Base-by-base conservation (phyloP, 345 rosid species). In the Jatropha curcas region DNA sequence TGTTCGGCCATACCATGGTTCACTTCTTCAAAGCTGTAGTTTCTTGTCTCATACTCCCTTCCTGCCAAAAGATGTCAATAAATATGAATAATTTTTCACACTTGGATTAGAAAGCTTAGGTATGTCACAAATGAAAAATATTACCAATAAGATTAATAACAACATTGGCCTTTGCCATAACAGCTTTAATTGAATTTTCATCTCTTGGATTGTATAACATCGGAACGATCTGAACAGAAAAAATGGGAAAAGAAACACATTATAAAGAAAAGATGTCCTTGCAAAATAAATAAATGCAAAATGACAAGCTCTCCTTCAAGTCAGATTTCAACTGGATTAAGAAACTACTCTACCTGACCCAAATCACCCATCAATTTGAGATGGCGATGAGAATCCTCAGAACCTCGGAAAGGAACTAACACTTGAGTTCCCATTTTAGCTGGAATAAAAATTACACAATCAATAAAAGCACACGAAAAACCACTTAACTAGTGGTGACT, bases 301-400 rank as follows among this genome's bases (percentile, higher is more conserved):
- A 8, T 9, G 2, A 53, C 48, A 68, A 60, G 43, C 16, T 1
- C 4, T 53, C 64, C 19, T 34, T 41, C 65, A 10, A 17, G 25
- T 51, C 46, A 61, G 52, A 20, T 17, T 22, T 25, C 31, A 41
- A 43, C 24, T 19, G 37, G 65, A 1, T 33, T 57, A 59, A 55
- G 3, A 34, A 7, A 33, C 25, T 39, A 68, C 73, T 30, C 56
- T 74, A 92, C 98, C 97, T 96, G 98, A 69, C 98, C 99, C 82
- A 96, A 84, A 83, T 96, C 99, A 67, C 99, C 99, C 99, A 93
- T 93, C 92, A 95, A 79, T 82, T 96, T 96, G 75, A 96, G 97
- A 82, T 96, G 98, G 59, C 97, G 89, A 75, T 86, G 92, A 70
- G 69, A 71, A 78, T 96, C 99, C 88, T 96, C 99, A 45, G 92